Base-by-base conservation (phyloP, 2,329 filamentous ascomycete species). In the Fusarium virguliforme region DNA sequence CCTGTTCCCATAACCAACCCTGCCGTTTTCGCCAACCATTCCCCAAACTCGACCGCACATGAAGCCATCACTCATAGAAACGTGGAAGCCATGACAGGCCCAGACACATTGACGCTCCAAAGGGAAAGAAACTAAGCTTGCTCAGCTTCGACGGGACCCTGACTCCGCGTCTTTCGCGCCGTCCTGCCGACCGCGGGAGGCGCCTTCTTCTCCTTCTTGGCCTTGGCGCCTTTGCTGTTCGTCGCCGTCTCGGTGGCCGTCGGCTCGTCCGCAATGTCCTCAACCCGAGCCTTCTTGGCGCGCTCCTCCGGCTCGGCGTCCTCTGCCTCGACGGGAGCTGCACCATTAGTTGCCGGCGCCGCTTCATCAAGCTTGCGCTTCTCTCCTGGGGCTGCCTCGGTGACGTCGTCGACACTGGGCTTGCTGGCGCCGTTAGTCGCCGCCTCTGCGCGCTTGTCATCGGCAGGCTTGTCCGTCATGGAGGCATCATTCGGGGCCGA, bases 121-220 rank as follows among this genome's bases (percentile, higher is more conserved):
- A 34, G 28, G 26, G n/a, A 55, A 30, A 38, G 37, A 13, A 40
- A 62, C 51, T 32, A 59, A 37, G 58, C 51, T 57, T 55, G 34
- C 53, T 68, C 75, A 53, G 67, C 68, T 46, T 81, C 79, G 7
- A 76, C 80, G 2, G 81, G 79, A 1, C 83, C 83, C 69, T 84
- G 82, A 64, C 83, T 84, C 54, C 83, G 78, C 8, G 82, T 84
- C 79, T 83, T 83, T 46, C 82, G 79, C 50, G 78, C 77, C 7
- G 83, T 82, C 62, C 65, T 79, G 18, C 82, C 82, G 15, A 79
- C 79, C 3, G 69, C 59, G 0, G 79, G 74, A 22, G 72, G 58
- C n/a, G 70, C 64, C 64, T 79, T 83, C 74, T 83, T 83, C 13
- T 81, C 78, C 67, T 81, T 83, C 72, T 78, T 82, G 10, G 74